Base-by-base conservation (phyloP, 129 eudicot genomes). In the Ambrosia artemisiifolia region DNA sequence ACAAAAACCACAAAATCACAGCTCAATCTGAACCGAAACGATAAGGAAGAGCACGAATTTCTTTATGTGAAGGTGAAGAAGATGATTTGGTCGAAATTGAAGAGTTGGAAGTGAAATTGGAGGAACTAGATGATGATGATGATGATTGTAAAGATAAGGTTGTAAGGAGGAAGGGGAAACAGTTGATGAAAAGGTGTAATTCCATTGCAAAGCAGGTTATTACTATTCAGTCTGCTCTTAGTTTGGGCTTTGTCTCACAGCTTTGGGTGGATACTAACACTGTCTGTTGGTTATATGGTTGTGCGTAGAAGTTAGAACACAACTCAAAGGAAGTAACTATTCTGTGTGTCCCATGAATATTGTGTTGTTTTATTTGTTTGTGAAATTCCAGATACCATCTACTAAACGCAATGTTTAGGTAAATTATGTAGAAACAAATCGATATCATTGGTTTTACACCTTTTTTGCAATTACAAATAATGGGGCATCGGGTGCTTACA, bases 191-290 rank as follows among this genome's bases (percentile, higher is more conserved):
- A 65, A 87, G 96, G 75, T 83, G 86, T 5, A 90, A 42, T 65
- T 32, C 87, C 43, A 62, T 90, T 16, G 96, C 96, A 2, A 90
- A 90, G 80, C 96, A 85, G 87, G 95, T 90, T 20, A 90, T 90
- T 67, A 77, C 91, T 67, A 65, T 87, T 18, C 76, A 82, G 5
- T 87, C 96, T 79, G 96, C 91, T 46, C 78, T 83, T 72, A 79
- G 83, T 77, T 80, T 87, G 64, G 96, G 96, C 28, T 90, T 90
- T 42, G 74, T 85, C 70, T 81, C 96, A 11, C 95, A 87, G 81
- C 87, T 90, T 48, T 90, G 95, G 96, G 89, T 90, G 20, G 85
- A 90, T 71, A 72, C 85, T 11, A 71, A 48, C 51, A 81, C 91
- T 66, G 96, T 90, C 28, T 24, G 28, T 24, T 24, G 28, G 28